phyloP scores from a whole-genome alignment of 176 grass and related monocot species.

The Oryza glaberrima region DNA sequence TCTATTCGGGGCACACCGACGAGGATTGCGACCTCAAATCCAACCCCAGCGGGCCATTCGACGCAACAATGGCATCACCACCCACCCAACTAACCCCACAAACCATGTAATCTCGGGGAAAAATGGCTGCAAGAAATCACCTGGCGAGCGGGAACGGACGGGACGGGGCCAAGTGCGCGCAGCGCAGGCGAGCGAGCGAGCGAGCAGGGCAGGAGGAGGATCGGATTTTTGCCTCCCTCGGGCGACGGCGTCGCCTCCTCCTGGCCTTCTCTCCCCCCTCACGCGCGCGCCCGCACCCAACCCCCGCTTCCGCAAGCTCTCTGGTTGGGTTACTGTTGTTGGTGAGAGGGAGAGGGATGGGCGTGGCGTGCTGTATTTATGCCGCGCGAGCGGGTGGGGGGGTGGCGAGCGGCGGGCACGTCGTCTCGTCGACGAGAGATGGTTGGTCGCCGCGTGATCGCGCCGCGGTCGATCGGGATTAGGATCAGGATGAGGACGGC shows the following conservation, averaged over 20 bases:
- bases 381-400: not conserved
- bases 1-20: no score
- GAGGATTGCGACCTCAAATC: no score
- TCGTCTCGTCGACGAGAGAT: not conserved
- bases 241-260: not conserved
- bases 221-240: not conserved
- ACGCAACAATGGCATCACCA: no score
- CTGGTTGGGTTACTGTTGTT: not conserved
- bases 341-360: not conserved
- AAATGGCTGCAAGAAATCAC: slow-evolving; percentile 4
- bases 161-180: not conserved
- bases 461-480: not conserved
- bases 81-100: no score
- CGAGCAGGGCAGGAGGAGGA: slow-evolving; percentile 4
- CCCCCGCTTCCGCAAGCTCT: no score
- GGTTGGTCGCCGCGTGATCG: not conserved
- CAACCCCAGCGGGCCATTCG: no score
- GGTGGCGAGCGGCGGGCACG: not conserved
- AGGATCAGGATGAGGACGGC: slow-evolving; percentile 5
- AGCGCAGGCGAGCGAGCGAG: not conserved
- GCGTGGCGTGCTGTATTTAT: slow-evolving; percentile 29
- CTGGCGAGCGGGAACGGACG: not conserved
- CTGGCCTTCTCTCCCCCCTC: no score
- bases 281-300: no score
- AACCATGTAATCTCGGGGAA: no score